phyloP scores from a whole-genome alignment of 140 eudicot genomes.

The Stevia rebaudiana region DNA sequence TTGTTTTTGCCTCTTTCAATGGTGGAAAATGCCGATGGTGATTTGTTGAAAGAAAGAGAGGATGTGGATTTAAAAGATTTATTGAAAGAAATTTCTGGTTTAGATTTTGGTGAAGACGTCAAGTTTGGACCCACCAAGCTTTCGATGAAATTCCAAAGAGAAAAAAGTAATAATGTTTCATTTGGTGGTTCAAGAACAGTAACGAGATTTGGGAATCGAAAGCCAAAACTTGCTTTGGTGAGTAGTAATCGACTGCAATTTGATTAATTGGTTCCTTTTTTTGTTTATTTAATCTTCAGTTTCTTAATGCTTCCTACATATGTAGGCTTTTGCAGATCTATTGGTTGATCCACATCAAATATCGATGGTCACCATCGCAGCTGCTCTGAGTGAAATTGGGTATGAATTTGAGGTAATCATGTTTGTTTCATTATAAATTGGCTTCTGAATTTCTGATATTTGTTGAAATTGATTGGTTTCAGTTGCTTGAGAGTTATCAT shows the following conservation, averaged over 20 bases:
- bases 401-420: slow-evolving; percentile 35
- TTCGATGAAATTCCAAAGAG: slow-evolving; percentile 50
- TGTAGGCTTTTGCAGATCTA: slow-evolving; percentile 90
- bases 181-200: slow-evolving; percentile 38
- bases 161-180: slow-evolving; percentile 28
- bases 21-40: slow-evolving; percentile 28
- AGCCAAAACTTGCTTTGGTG: slow-evolving; percentile 81
- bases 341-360: slow-evolving; percentile 64
- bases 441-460: not conserved
- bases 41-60: slow-evolving; percentile 23
- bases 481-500: not conserved
- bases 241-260: slow-evolving; percentile 10
- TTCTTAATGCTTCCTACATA: slow-evolving; percentile 12
- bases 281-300: not conserved
- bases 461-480: not conserved
- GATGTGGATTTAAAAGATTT: slow-evolving; percentile 15
- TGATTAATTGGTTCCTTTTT: not conserved
- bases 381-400: slow-evolving; percentile 31
- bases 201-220: slow-evolving; percentile 60
- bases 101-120: slow-evolving; percentile 75
- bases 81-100: slow-evolving; percentile 35
- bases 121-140: slow-evolving; percentile 52
- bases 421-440: not conserved
- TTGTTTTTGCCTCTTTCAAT: slow-evolving; percentile 66
- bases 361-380: slow-evolving; percentile 33